Evolutionary conservation across 345 rosid species (phyloP), one percentile per base, ranked within the genome.

Genomic region (Pugionium dolabratum): DNA sequence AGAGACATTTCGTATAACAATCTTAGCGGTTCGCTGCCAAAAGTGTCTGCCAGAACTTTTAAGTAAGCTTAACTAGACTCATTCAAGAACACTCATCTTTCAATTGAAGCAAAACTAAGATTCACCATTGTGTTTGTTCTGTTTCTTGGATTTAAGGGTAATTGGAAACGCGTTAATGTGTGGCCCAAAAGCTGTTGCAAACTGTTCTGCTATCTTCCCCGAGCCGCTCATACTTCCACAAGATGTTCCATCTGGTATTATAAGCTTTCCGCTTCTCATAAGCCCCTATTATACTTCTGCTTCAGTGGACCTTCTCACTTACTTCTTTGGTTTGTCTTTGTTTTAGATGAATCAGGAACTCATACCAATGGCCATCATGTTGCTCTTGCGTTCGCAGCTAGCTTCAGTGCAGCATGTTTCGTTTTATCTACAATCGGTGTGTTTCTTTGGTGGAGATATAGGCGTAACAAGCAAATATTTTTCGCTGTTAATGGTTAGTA

Each of bases 1-100:
- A 95, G 99, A 48, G 99, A 95, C 76, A 82, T 95, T 53, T 89
- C 99, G 7, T 95, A 76, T 71, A 95, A 95, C 83, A 95, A 95
- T 76, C 78, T 95, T 66, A 89, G 98, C 4, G 99, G 99, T 68
- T 76, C 96, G 33, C 54, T 89, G 73, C 99, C 99, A 43, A 95
- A 85, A 81, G 78, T 89, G 77, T 86, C 91, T 44, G 90, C 98
- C 49, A 86, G 95, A 79, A 91, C 96, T 33, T 91, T 95, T 83
- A 95, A 86, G 99, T 95, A 79, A 88, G 66, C 10, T 59, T 46
- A 34, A 34, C n/a, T 49, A 51, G 3, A 46, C 27, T 29, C 29
- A n/a, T 71, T 3, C 50, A 43, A 29, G 55, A 53, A 45, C 18
- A 18, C 55, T 18, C 32, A 34, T 62, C 30, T 42, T 4, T 61